Conservation (phyloP, 441 rosid species). For the Croton laevigatus region DNA sequence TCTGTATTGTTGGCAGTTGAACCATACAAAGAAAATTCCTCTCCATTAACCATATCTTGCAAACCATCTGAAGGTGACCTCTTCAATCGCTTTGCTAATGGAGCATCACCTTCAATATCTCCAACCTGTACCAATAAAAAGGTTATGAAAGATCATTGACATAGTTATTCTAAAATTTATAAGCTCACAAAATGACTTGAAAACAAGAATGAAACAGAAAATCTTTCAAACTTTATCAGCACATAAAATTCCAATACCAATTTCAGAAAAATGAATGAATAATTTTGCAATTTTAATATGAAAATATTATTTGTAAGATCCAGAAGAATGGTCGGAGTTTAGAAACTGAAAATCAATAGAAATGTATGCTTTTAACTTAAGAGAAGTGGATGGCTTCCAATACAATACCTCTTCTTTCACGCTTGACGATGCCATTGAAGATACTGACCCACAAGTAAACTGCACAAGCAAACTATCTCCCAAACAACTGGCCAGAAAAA, state of each 20-base stretch:
- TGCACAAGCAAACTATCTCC: slow-evolving; percentile 99
- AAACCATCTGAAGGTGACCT: slow-evolving; percentile 77
- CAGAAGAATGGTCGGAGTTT: neutral
- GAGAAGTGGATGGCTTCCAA: slow-evolving; percentile 18
- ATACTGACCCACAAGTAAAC: slow-evolving; percentile 64
- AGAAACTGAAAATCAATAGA: slow-evolving; percentile 1
- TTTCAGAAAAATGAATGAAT: slow-evolving; percentile 11
- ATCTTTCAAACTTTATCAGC: slow-evolving; percentile 5
- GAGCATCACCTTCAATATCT: slow-evolving; percentile 86
- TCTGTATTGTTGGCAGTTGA: slow-evolving; percentile 74
- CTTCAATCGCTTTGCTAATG: slow-evolving; percentile 78
- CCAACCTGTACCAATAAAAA: slow-evolving; percentile 57
- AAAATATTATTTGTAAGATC: neutral
- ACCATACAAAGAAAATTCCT: slow-evolving; percentile 90
- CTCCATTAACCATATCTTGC: slow-evolving; percentile 87
- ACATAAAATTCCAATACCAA: slow-evolving; percentile 2
- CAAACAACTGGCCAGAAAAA: slow-evolving; percentile 91
- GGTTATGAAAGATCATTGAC: neutral
- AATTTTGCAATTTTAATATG: neutral
- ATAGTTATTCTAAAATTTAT: neutral
- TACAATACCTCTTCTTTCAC: slow-evolving; percentile 81
- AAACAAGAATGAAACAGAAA: neutral
- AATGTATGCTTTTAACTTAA: slow-evolving; percentile 6
- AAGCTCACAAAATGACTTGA: neutral
- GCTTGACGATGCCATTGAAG: slow-evolving; percentile 58